phyloP scores from a whole-genome alignment of 2,329 filamentous ascomycete species.

The Pyrenophora tritici-repentis region DNA sequence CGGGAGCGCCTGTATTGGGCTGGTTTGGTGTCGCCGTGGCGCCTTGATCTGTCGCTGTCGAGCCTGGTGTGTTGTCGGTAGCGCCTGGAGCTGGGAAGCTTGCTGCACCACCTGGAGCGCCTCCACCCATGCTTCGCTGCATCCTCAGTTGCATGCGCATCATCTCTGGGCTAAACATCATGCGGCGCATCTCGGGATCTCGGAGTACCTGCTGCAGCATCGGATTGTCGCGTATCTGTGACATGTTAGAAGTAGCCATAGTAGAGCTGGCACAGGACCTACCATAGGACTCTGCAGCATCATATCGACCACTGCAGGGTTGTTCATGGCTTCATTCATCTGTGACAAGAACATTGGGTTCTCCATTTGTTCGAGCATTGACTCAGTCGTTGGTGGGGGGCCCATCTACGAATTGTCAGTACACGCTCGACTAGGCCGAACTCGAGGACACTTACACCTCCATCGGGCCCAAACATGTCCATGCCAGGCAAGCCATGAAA shows the following conservation, averaged over 20 bases:
- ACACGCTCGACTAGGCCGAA: neutral
- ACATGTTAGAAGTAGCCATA: constrained; percentile 15
- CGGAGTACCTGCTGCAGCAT: constrained; percentile 85
- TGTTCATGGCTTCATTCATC: constrained; percentile 94
- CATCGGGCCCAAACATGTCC: constrained; percentile 90
- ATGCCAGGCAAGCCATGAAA: constrained; percentile 86
- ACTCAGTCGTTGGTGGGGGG: constrained; percentile 78
- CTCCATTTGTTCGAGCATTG: constrained; percentile 81
- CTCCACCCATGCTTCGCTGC: constrained; percentile 67
- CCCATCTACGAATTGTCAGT: constrained; percentile 72
- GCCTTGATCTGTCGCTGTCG: constrained; percentile 31
- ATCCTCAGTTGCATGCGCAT: constrained; percentile 82
- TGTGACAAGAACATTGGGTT: constrained; percentile 85
- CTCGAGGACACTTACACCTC: constrained; percentile 73
- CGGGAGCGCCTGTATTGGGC: constrained; percentile 39
- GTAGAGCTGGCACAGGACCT: neutral
- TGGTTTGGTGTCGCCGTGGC: constrained; percentile 47
- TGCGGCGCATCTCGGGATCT: constrained; percentile 83
- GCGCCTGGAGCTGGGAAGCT: constrained; percentile 89
- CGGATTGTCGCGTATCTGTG: constrained; percentile 78
- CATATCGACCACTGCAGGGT: constrained; percentile 92
- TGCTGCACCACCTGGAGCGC: constrained; percentile 50
- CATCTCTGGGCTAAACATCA: constrained; percentile 90
- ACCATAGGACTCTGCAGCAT: constrained; percentile 63
- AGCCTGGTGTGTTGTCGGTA: constrained; percentile 73